Conservation (phyloP, 495 filamentous ascomycete genomes). For the Neurospora sp. region DNA sequence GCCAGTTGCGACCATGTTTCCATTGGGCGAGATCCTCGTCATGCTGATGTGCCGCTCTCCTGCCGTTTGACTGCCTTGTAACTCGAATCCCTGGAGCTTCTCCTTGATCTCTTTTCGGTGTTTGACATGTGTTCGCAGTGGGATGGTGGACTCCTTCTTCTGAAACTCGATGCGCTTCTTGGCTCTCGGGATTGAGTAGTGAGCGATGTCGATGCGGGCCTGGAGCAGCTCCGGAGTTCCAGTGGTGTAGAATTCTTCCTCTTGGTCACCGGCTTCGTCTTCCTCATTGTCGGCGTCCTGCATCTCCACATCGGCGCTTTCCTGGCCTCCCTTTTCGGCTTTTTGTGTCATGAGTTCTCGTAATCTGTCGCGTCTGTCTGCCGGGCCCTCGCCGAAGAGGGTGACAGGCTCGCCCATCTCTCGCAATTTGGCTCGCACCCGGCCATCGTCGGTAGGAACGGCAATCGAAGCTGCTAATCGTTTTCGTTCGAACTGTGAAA, state of each 20-base stretch:
- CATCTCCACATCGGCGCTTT: slow-evolving; percentile 49
- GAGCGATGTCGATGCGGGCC: slow-evolving; percentile 71
- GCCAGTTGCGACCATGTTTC: slow-evolving; percentile 73
- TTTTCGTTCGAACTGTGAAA: slow-evolving; percentile 84
- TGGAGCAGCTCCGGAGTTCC: slow-evolving; percentile 65
- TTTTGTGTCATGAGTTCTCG: slow-evolving; percentile 68
- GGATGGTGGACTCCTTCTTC: slow-evolving; percentile 68
- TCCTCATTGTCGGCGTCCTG: slow-evolving; percentile 58
- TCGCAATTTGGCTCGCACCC: slow-evolving; percentile 70
- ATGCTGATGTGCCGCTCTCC: slow-evolving; percentile 86
- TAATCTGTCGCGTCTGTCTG: slow-evolving; percentile 76
- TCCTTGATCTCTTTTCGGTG: slow-evolving; percentile 86
- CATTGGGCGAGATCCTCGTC: slow-evolving; percentile 79
- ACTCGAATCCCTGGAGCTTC: slow-evolving; percentile 66
- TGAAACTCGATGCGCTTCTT: slow-evolving; percentile 66
- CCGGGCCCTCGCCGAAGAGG: slow-evolving; percentile 84
- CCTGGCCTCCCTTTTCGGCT: slow-evolving; percentile 47
- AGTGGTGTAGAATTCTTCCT: slow-evolving; percentile 93
- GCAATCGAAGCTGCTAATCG: slow-evolving; percentile 77
- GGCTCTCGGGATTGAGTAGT: slow-evolving; percentile 75
- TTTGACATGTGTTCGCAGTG: slow-evolving; percentile 78
- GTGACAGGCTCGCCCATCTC: slow-evolving; percentile 88
- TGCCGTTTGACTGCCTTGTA: slow-evolving; percentile 86
- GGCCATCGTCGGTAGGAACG: slow-evolving; percentile 91
- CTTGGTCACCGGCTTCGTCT: slow-evolving; percentile 58